Percentiles rank a stretch among this genome's conserved stretches.
Conservation (phyloP, 148 eudicot species). For the Fallopia convolvulus region DNA sequence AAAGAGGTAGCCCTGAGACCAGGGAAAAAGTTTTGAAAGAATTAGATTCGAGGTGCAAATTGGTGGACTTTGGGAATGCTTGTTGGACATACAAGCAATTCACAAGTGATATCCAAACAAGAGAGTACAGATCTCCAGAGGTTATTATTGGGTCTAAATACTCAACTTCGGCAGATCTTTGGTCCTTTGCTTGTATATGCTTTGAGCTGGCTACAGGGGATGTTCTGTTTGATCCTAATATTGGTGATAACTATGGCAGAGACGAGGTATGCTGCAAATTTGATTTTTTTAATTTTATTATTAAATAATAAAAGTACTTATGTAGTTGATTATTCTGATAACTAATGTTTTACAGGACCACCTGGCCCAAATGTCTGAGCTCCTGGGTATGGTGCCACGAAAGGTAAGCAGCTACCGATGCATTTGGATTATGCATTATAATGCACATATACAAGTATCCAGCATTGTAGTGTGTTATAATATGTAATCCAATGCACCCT, state of each 20-base stretch:
- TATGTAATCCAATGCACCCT: too few species aligned
- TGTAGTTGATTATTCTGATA: background rate
- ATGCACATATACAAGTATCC: too few species aligned
- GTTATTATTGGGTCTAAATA: constrained; percentile 86
- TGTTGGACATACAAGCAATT: constrained; percentile 96
- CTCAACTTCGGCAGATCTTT: constrained; percentile 83
- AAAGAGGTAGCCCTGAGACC: constrained; percentile 16
- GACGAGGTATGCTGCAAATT: constrained; percentile 68
- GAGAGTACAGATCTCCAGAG: constrained; percentile 94
- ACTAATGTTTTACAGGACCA: constrained; percentile 35
- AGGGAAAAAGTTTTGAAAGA: constrained; percentile 21
- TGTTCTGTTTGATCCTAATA: constrained; percentile 90
- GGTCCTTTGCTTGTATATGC: constrained; percentile 98
- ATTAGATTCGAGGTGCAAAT: constrained; percentile 60
- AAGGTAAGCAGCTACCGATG: constrained; percentile 24
- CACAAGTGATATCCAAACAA: constrained; percentile 86
- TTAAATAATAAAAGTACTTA: background rate
- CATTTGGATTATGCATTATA: too few species aligned
- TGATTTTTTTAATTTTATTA: background rate
- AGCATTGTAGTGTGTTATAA: too few species aligned
- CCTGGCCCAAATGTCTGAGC: constrained; percentile 61
- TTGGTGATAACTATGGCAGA: constrained; percentile 72
- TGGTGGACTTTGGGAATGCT: constrained; percentile 96
- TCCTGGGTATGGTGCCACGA: constrained; percentile 58
- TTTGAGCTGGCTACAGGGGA: constrained; percentile 97